These are phyloP conservation scores for Paecilomyces formosus DNA, from an alignment of 2,329 filamentous ascomycete species.

Conservation along the genomic window DNA sequence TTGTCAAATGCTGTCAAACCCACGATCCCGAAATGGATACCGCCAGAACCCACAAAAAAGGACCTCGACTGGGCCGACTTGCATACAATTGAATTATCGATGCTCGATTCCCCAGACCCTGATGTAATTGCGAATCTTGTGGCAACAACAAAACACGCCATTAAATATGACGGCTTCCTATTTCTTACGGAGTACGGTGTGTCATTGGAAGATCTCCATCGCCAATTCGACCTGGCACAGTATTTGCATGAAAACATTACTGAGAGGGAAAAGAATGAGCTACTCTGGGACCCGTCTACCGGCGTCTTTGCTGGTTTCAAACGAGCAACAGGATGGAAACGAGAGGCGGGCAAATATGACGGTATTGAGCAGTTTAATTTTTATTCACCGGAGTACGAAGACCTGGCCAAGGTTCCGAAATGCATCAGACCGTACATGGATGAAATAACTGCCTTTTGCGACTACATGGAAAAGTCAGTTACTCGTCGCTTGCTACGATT, in stretches of 20 bases:
- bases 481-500: slow-evolving; percentile 37
- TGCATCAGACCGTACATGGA: slow-evolving; percentile 45
- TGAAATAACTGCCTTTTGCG: slow-evolving; percentile 40
- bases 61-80: slow-evolving; percentile 38
- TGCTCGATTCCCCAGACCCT: slow-evolving; percentile 37
- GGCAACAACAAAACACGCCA: slow-evolving; percentile 35
- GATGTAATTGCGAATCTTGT: slow-evolving; percentile 38
- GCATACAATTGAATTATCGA: slow-evolving; percentile 37
- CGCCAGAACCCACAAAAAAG: slow-evolving; percentile 40
- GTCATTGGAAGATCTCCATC: slow-evolving; percentile 43
- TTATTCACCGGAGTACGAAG: slow-evolving; percentile 42
- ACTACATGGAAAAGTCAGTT: slow-evolving; percentile 43
- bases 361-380: slow-evolving; percentile 51
- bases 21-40: slow-evolving; percentile 35
- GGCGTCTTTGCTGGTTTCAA: slow-evolving; percentile 48
- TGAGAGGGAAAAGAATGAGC: slow-evolving; percentile 42
- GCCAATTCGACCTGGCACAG: slow-evolving; percentile 45
- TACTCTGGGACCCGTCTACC: slow-evolving; percentile 42
- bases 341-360: slow-evolving; percentile 36
- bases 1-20: slow-evolving; percentile 35
- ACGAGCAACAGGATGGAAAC: slow-evolving; percentile 35
- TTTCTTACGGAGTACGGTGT: slow-evolving; percentile 47
- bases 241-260: slow-evolving; percentile 45
- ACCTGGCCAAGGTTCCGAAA: slow-evolving; percentile 33
- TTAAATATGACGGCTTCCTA: slow-evolving; percentile 39